Conservation (phyloP, 345 rosid species). For the Limnanthes douglasii region DNA sequence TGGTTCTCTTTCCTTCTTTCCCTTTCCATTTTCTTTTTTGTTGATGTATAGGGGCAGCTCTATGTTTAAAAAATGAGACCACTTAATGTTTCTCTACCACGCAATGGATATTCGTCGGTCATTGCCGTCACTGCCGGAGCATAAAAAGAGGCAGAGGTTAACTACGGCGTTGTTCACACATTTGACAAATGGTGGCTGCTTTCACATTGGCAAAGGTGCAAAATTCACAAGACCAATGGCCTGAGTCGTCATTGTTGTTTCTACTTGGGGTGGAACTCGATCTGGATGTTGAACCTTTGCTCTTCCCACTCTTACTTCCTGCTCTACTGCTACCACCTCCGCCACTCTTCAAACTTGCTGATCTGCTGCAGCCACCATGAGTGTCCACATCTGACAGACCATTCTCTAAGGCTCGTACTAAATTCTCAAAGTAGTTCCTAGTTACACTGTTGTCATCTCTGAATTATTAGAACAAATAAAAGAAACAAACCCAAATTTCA, state of each 20-base stretch:
- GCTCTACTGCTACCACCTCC: slow-evolving; percentile 20
- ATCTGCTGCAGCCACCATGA: slow-evolving; percentile 35
- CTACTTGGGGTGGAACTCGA: slow-evolving; percentile 26
- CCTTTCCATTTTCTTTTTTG: too few relatives aligned
- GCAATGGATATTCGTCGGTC: too few relatives aligned
- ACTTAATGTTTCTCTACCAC: too few relatives aligned
- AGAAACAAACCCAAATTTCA: background rate
- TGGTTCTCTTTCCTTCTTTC: too few relatives aligned
- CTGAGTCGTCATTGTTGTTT: slow-evolving; percentile 26
- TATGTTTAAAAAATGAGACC: too few relatives aligned
- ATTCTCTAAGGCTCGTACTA: slow-evolving; percentile 68
- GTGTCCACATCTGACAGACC: slow-evolving; percentile 68
- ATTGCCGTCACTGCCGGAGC: too few relatives aligned
- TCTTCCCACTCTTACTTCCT: slow-evolving; percentile 24
- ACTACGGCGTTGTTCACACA: slow-evolving; percentile 49
- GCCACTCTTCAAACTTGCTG: slow-evolving; percentile 30
- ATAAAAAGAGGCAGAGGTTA: slow-evolving; percentile 4
- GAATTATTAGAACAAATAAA: background rate
- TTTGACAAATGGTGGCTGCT: slow-evolving; percentile 44
- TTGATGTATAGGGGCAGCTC: too few relatives aligned
- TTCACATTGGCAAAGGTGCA: slow-evolving; percentile 54
- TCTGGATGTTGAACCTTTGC: slow-evolving; percentile 41
- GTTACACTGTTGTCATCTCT: slow-evolving; percentile 40
- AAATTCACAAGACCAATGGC: slow-evolving; percentile 67
- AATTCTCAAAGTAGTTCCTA: slow-evolving; percentile 67